Evolutionary conservation across 1,284 basidiomycete species (phyloP).

Genomic region (Tylopilus sp.): DNA sequence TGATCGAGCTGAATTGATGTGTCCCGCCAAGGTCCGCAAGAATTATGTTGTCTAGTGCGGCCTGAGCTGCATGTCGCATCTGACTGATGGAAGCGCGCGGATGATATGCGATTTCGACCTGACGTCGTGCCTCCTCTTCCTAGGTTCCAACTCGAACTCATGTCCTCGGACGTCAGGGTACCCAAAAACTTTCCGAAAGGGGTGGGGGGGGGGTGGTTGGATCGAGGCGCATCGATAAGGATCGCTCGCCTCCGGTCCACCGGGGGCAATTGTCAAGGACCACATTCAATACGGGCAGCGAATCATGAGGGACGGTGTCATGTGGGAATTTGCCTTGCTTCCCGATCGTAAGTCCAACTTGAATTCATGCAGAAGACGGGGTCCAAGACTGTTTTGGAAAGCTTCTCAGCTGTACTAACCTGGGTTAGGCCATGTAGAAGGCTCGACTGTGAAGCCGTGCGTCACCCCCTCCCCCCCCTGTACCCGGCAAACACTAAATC

Average conservation of each 20-base stretch:
- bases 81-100: constrained; percentile 11
- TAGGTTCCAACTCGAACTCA: constrained; percentile 5
- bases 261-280: constrained; percentile 14
- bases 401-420: constrained; percentile 26
- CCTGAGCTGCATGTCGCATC: constrained; percentile 10
- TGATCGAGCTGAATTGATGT: constrained; percentile 18
- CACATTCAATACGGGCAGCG: constrained; percentile 9
- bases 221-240: constrained; percentile 34
- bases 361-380: constrained; percentile 7
- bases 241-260: constrained; percentile 8
- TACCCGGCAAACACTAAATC: constrained; percentile 20
- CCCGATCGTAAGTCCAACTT: constrained; percentile 22
- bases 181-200: constrained; percentile 8
- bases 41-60: neutral
- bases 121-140: constrained; percentile 12
- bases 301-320: constrained; percentile 16
- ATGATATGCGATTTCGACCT: constrained; percentile 19
- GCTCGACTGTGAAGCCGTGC: constrained; percentile 10
- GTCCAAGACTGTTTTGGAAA: constrained; percentile 11
- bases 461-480: constrained; percentile 14
- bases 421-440: constrained; percentile 13
- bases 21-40: constrained; percentile 7
- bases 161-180: constrained; percentile 27
- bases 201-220: too few relatives aligned
- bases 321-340: constrained; percentile 15